Base-by-base conservation (phyloP, 129 eudicot genomes). In the sunflower (Helianthus annuus) region DNA sequence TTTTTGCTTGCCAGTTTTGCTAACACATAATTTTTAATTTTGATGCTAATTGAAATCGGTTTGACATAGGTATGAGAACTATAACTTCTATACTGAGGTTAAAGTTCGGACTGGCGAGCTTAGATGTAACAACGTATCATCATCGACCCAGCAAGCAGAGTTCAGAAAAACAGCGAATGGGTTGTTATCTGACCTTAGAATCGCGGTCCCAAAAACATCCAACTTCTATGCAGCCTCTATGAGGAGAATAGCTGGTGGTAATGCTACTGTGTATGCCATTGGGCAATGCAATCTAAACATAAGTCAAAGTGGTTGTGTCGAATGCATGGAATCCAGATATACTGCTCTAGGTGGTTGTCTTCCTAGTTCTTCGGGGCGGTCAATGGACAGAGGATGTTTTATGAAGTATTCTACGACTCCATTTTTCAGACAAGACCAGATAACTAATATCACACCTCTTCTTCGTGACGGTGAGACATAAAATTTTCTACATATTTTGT, bases 311-410 rank as follows among this genome's bases (percentile, higher is more conserved):
- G 87, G 73, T 9, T 87, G 94, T 67, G 68, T 68, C 53, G 79
- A 70, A 42, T 87, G 89, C 84, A 75, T 87, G 51, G 61, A 66
- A 5, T 57, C 78, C 13, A 82, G 89, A 45, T 77, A 80, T 55
- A 48, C 27, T 4, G 68, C 80, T 73, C 75, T 87, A 42, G 68
- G 42, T 27, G 62, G 59, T 65, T 85, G 94, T 61, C 83, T 81
- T 66, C 93, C 89, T 46, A 36, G 48, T 7, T 56, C 76, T 2
- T 76, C 76, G 12, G 94, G 85, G 14, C 75, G 88, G 67, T 82
- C 82, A 64, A 52, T 85, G 29, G 90, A 82, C 10, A 82, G 78
- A 9, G 87, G 82, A 51, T 87, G 90, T 78, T 87, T 84, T 19
- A 40, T 87, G 69, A 80, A 86, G 82, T 88, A 85, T 66, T 85